phyloP scores from a whole-genome alignment of 148 eudicot species.

The Heliosperma pusillum region DNA sequence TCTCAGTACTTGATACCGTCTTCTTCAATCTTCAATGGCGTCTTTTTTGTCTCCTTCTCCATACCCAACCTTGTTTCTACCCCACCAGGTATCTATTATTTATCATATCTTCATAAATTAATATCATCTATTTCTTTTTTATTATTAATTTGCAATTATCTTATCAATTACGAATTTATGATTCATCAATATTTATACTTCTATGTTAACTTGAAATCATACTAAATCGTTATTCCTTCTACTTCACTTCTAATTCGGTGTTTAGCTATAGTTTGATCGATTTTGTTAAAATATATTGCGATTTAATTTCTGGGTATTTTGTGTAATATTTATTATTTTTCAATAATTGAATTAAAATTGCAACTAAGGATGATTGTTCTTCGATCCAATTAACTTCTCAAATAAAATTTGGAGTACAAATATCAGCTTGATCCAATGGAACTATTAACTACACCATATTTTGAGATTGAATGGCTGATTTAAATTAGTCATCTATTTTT shows the following conservation, averaged over 20 bases:
- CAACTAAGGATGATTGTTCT: not conserved
- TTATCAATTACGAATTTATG: not conserved
- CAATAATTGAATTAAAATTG: not conserved
- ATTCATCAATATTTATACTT: not conserved
- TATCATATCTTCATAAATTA: not conserved
- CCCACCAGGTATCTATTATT: conserved; percentile 38
- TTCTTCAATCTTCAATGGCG: conserved; percentile 47
- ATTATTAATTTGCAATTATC: not conserved
- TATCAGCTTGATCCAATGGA: not conserved
- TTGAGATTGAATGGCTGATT: no score
- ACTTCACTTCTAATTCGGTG: not conserved
- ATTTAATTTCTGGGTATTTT: not conserved
- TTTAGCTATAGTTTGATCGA: not conserved
- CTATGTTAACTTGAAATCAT: not conserved
- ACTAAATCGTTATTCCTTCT: not conserved
- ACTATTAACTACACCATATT: no score
- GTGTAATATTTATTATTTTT: not conserved
- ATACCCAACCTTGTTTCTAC: conserved; percentile 36
- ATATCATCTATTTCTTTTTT: not conserved
- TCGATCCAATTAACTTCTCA: not conserved
- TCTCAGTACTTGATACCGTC: not conserved
- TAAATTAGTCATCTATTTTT: no score
- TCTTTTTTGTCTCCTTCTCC: conserved; percentile 47
- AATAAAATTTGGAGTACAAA: not conserved
- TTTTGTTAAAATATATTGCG: not conserved